Percentiles rank a stretch among this genome's conserved stretches.
These are phyloP conservation scores for sorghum (Sorghum bicolor) DNA, from an alignment of 176 grass and related monocot genomes.

Conservation along the genomic window DNA sequence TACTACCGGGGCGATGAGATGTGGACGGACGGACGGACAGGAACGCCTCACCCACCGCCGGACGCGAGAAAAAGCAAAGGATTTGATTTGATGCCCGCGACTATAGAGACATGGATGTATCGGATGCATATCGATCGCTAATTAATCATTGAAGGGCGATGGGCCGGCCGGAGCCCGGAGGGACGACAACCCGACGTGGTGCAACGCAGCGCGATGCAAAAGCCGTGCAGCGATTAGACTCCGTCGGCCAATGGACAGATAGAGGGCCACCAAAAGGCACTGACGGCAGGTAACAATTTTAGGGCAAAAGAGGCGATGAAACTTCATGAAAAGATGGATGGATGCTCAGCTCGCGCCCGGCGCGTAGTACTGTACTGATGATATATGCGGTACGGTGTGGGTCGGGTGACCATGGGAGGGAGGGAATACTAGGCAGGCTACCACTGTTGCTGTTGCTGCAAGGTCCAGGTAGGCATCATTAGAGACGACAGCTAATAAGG, in stretches of 20 bases:
- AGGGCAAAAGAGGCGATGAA: not conserved
- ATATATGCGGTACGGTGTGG: too few species aligned
- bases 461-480: slow-evolving; percentile 32
- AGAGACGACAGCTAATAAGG: slow-evolving; percentile 5
- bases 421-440: slow-evolving; percentile 2
- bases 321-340: slow-evolving; percentile 29
- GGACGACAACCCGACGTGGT: slow-evolving; percentile 2
- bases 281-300: not conserved
- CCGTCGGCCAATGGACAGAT: slow-evolving; percentile 9
- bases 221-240: slow-evolving; percentile 25
- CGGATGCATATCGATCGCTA: not conserved
- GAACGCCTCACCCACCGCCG: too few species aligned
- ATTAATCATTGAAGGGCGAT: not conserved
- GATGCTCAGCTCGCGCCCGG: not conserved
- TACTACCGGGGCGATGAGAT: too few species aligned
- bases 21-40: too few species aligned
- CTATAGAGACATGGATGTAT: too few species aligned
- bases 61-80: too few species aligned
- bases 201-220: not conserved
- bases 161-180: too few species aligned
- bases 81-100: too few species aligned
- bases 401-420: not conserved
- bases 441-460: not conserved
- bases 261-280: not conserved
- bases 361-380: too few species aligned